A percentile compares a stretch with the other conserved stretches of the same genome.
Conservation (phyloP, 805 yeast genomes). For the Wickerhamiella australiensis region DNA sequence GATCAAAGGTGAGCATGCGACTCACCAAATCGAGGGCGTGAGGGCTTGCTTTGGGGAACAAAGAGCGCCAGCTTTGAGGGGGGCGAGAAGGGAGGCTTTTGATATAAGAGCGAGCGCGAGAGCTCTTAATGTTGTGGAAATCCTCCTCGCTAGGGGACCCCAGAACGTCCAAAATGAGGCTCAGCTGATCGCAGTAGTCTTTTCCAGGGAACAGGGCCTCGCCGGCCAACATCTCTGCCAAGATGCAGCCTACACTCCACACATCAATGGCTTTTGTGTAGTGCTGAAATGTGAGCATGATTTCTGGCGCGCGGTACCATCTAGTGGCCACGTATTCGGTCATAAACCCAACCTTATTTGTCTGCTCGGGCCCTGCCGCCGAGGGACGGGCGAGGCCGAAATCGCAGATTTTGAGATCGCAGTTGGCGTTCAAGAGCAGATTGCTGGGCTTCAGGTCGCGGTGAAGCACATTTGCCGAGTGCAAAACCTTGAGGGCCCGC, state of each 20-base stretch:
- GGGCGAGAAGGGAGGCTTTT: slow-evolving; percentile 63
- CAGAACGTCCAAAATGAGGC: slow-evolving; percentile 69
- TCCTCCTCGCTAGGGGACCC: slow-evolving; percentile 86
- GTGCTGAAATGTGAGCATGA: slow-evolving; percentile 86
- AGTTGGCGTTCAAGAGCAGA: slow-evolving; percentile 84
- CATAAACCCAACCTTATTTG: slow-evolving; percentile 76
- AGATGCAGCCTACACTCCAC: slow-evolving; percentile 96
- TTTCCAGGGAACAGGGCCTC: slow-evolving; percentile 87
- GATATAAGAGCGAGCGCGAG: slow-evolving; percentile 84
- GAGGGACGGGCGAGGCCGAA: slow-evolving; percentile 93
- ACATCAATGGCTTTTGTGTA: slow-evolving; percentile 94
- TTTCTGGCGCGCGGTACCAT: slow-evolving; percentile 98
- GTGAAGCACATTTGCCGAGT: slow-evolving; percentile 84
- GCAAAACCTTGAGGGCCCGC: slow-evolving; percentile 83
- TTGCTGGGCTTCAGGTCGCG: slow-evolving; percentile 93
- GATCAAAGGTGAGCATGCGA: slow-evolving; percentile 76
- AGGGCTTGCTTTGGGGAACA: slow-evolving; percentile 81
- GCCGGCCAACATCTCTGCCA: slow-evolving; percentile 88
- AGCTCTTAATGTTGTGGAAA: slow-evolving; percentile 59
- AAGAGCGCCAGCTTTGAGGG: slow-evolving; percentile 13
- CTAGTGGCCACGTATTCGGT: slow-evolving; percentile 97
- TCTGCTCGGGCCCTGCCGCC: slow-evolving; percentile 45
- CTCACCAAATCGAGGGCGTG: slow-evolving; percentile 71
- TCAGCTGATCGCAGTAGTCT: slow-evolving; percentile 90
- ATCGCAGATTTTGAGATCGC: slow-evolving; percentile 92